Conservation (phyloP, 331 rosid species). For the Quercus tomentella region DNA sequence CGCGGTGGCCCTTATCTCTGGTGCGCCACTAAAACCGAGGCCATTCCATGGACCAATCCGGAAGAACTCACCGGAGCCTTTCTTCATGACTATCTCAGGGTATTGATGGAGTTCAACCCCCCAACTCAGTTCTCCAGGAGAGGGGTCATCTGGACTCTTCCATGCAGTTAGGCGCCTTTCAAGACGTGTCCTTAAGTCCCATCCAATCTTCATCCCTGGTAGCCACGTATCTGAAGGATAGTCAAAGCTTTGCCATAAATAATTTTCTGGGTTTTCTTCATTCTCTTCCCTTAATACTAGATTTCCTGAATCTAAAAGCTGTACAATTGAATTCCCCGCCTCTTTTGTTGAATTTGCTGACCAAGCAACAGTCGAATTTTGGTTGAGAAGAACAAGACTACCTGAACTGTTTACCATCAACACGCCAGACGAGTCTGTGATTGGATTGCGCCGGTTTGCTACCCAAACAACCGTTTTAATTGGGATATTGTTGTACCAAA, state of each 20-base stretch:
- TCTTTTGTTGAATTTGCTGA: background rate
- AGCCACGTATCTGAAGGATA: background rate
- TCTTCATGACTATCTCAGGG: constrained; percentile 18
- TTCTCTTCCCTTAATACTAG: constrained; percentile 16
- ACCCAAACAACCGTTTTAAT: constrained; percentile 56
- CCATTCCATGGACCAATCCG: constrained; percentile 32
- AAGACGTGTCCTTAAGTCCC: constrained; percentile 12
- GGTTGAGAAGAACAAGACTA: constrained; percentile 31
- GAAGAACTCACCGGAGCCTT: background rate
- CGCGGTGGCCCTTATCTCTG: background rate
- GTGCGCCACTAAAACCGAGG: background rate
- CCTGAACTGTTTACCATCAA: constrained; percentile 38
- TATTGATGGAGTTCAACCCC: constrained; percentile 7
- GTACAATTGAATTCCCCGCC: constrained; percentile 8
- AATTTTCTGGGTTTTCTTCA: constrained; percentile 1
- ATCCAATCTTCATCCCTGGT: constrained; percentile 25
- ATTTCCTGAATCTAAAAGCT: constrained; percentile 45
- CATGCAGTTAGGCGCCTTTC: constrained; percentile 13
- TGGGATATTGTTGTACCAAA: constrained; percentile 64
- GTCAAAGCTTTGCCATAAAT: constrained; percentile 31
- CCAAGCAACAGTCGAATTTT: constrained; percentile 43
- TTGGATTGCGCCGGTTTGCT: constrained; percentile 51
- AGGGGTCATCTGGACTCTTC: constrained; percentile 17
- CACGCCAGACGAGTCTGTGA: constrained; percentile 37
- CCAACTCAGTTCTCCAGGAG: constrained; percentile 10